Conservation (phyloP, 2,329 filamentous ascomycete genomes). For the Botryotinia convoluta region DNA sequence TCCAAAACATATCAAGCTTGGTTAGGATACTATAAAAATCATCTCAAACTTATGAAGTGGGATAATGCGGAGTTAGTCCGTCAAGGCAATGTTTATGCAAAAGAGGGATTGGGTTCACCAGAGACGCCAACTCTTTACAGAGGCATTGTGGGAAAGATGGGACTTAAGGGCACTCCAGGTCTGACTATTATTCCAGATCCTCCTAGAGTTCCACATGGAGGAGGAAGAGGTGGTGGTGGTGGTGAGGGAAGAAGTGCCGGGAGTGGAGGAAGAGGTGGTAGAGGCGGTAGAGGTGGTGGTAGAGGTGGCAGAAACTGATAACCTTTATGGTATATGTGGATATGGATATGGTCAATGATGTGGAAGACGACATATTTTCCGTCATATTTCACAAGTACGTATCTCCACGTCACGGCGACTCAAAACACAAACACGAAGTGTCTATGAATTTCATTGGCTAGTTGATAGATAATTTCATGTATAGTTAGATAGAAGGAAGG, state of each 20-base stretch:
- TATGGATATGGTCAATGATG: not conserved
- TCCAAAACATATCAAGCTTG: conserved; percentile 55
- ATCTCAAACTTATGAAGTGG: conserved; percentile 45
- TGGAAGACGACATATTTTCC: not conserved
- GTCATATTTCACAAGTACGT: too few species aligned
- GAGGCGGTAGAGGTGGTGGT: not conserved
- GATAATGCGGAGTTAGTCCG: conserved; percentile 43
- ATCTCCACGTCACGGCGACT: not conserved
- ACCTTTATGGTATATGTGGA: not conserved
- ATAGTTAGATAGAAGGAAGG: not conserved
- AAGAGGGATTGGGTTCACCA: conserved; percentile 46
- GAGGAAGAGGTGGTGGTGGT: conserved; percentile 25
- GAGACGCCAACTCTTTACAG: conserved; percentile 49
- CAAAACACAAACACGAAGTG: not conserved
- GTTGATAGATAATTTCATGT: not conserved
- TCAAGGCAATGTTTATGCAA: conserved; percentile 51
- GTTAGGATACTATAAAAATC: conserved; percentile 54
- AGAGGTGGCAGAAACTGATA: not conserved
- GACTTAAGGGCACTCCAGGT: conserved; percentile 51
- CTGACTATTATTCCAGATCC: conserved; percentile 47
- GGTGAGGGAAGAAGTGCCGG: conserved; percentile 12
- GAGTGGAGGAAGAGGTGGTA: conserved; percentile 11
- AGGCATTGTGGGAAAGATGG: conserved; percentile 55
- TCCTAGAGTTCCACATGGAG: conserved; percentile 33
- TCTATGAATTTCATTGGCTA: not conserved